A percentile compares a stretch with the other conserved stretches of the same genome.
phyloP scores from a whole-genome alignment of 2,329 filamentous ascomycete genomes.

The Phialophora tarda region DNA sequence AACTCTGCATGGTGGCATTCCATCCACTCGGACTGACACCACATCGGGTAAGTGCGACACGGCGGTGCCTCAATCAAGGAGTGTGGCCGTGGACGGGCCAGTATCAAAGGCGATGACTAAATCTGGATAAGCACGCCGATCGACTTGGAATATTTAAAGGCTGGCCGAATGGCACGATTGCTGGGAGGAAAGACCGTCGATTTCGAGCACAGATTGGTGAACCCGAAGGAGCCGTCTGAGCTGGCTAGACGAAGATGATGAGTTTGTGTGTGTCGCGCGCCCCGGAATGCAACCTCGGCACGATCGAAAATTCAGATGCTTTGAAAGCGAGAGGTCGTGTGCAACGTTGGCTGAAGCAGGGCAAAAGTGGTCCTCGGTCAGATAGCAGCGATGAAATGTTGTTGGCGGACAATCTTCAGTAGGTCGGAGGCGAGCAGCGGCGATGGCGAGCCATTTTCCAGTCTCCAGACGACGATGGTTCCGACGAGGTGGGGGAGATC shows the following conservation, averaged over 20 bases:
- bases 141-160: constrained; percentile 13
- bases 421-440: constrained; percentile 9
- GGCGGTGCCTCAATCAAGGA: constrained; percentile 31
- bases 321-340: constrained; percentile 10
- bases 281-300: constrained; percentile 17
- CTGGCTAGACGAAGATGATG: constrained; percentile 12
- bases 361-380: neutral
- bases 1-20: constrained; percentile 39
- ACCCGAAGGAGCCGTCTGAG: constrained; percentile 1
- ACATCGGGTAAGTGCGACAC: constrained; percentile 36
- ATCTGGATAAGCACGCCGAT: constrained; percentile 13
- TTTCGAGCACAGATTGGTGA: constrained; percentile 7
- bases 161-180: neutral
- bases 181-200: constrained; percentile 4
- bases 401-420: constrained; percentile 12
- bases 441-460: constrained; percentile 7
- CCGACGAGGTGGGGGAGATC: constrained; percentile 6
- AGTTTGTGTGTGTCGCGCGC: constrained; percentile 18
- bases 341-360: neutral
- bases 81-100: constrained; percentile 26
- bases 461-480: constrained; percentile 8
- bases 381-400: constrained; percentile 1
- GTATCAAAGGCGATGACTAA: constrained; percentile 14
- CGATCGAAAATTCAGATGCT: constrained; percentile 14
- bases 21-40: constrained; percentile 34